A percentile compares a stretch with the other conserved stretches of the same genome.
Evolutionary conservation across 305 asterid species (phyloP).

Genomic region (Fraxinus albicans): DNA sequence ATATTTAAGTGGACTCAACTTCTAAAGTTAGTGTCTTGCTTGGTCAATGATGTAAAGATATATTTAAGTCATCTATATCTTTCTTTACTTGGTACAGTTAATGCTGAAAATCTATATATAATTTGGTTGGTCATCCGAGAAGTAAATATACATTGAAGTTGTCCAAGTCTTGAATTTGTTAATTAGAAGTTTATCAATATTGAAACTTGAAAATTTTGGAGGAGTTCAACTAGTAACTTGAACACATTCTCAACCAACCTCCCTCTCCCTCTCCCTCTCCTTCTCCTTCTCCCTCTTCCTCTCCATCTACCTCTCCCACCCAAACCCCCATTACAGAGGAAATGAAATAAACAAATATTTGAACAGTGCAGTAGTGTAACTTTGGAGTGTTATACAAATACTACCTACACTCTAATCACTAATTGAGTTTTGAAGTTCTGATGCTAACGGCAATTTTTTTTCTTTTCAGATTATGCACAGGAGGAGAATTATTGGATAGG

Average conservation of each 20-base stretch:
- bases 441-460: slow-evolving; percentile 4
- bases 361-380: neutral
- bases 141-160: neutral
- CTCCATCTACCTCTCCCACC: neutral
- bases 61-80: neutral
- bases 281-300: no score
- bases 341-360: neutral
- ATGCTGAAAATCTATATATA: neutral
- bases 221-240: neutral
- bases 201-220: neutral
- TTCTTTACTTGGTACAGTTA: neutral
- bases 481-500: slow-evolving; percentile 81
- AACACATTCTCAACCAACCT: neutral
- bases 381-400: neutral
- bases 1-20: neutral
- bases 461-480: slow-evolving; percentile 63
- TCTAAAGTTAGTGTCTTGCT: neutral
- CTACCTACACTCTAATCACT: neutral
- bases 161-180: neutral
- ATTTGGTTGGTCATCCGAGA: neutral
- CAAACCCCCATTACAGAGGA: neutral
- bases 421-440: neutral
- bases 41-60: neutral
- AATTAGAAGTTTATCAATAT: neutral
- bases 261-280: neutral